Percentiles rank a stretch among this genome's conserved stretches.
Conservation (phyloP, 345 rosid genomes). For the Linum usitatissimum region DNA sequence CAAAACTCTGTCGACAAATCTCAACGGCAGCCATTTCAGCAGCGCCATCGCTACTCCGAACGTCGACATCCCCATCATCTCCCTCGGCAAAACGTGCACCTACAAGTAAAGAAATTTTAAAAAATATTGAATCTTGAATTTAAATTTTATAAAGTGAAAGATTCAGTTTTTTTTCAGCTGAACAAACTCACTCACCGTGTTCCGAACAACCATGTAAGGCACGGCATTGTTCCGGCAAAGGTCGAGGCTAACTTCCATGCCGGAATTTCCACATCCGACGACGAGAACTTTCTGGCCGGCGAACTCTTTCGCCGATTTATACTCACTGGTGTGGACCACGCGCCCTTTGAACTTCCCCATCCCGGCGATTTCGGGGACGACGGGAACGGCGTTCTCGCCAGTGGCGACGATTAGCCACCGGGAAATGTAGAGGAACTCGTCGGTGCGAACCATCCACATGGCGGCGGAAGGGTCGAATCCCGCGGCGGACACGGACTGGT, state of each 20-base stretch:
- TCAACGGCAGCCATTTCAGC: slow-evolving; percentile 66
- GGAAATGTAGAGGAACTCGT: slow-evolving; percentile 36
- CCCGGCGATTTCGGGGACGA: slow-evolving; percentile 38
- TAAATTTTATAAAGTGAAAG: neutral
- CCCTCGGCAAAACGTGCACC: slow-evolving; percentile 93
- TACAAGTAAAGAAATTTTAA: neutral
- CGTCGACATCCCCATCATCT: slow-evolving; percentile 70
- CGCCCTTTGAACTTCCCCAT: slow-evolving; percentile 35
- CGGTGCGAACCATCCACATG: slow-evolving; percentile 57
- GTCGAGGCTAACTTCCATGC: slow-evolving; percentile 56
- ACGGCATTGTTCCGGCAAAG: slow-evolving; percentile 47
- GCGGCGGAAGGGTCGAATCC: slow-evolving; percentile 38
- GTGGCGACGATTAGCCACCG: slow-evolving; percentile 60
- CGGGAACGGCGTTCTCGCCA: slow-evolving; percentile 68
- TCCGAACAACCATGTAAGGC: slow-evolving; percentile 50
- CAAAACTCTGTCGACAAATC: slow-evolving; percentile 51
- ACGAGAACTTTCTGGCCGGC: slow-evolving; percentile 40
- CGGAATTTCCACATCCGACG: slow-evolving; percentile 81
- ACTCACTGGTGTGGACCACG: slow-evolving; percentile 44
- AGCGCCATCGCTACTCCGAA: slow-evolving; percentile 75
- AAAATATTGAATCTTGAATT: neutral
- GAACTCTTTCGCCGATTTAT: slow-evolving; percentile 46
- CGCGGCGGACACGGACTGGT: slow-evolving; percentile 45
- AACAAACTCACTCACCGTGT: slow-evolving; percentile 38
- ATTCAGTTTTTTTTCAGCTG: neutral